phyloP scores from a whole-genome alignment of 1,284 basidiomycete species.

The Rhodotorula sp. region DNA sequence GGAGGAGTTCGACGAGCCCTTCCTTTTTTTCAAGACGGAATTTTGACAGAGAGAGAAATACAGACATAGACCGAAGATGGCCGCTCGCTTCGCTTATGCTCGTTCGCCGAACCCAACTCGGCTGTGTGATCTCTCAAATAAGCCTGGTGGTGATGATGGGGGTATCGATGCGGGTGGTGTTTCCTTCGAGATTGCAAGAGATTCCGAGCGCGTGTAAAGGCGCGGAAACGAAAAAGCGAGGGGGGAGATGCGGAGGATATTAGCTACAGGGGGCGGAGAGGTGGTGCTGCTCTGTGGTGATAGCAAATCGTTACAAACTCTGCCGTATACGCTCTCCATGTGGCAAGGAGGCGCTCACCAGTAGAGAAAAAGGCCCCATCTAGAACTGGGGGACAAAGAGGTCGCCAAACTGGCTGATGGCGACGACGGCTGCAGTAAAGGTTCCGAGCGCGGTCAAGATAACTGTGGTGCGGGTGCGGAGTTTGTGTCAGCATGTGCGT shows the following conservation, averaged over 20 bases:
- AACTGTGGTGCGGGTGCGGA: not conserved
- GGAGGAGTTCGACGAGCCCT: not conserved
- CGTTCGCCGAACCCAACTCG: not conserved
- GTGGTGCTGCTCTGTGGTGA: not conserved
- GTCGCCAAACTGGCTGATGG: conserved; percentile 29
- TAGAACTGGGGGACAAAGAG: conserved; percentile 25
- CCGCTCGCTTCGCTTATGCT: not conserved
- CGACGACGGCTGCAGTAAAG: conserved; percentile 26
- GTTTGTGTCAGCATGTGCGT: too few species aligned
- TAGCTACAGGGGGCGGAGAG: not conserved
- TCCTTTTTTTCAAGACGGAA: not conserved
- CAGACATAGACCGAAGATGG: not conserved
- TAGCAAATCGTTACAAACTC: not conserved
- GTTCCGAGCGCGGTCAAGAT: conserved; percentile 21
- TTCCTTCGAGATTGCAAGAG: not conserved
- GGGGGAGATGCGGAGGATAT: not conserved
- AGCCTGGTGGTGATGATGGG: too few species aligned
- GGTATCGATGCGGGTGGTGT: too few species aligned
- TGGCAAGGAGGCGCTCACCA: not conserved
- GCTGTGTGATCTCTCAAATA: too few species aligned
- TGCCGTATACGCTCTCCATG: too few species aligned
- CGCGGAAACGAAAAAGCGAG: not conserved
- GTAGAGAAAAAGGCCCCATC: too few species aligned
- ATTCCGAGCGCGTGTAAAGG: not conserved
- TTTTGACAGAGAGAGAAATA: not conserved